These are phyloP conservation scores for Arthrocladium fulminans DNA, from an alignment of 2,329 filamentous ascomycete species.

Conservation along the genomic window DNA sequence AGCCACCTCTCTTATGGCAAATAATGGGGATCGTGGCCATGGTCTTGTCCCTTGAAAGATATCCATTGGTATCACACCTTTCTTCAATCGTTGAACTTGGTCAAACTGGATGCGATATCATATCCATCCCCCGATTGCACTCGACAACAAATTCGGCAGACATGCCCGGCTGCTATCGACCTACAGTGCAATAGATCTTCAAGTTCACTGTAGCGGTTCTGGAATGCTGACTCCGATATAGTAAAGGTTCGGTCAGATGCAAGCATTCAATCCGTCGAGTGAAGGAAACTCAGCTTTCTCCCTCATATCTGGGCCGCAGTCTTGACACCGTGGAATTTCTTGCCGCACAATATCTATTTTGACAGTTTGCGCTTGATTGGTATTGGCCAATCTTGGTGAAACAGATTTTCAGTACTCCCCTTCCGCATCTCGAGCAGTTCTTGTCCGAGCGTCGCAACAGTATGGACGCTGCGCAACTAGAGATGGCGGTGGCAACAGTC, in stretches of 20 bases:
- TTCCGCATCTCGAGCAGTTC: neutral
- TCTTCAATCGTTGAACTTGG: neutral
- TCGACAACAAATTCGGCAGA: too few species aligned
- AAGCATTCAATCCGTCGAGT: neutral
- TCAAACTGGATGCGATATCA: neutral
- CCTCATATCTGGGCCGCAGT: neutral
- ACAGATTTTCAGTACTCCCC: too few species aligned
- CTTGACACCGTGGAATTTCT: neutral
- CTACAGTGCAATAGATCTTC: neutral
- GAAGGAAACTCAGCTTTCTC: conserved; percentile 3
- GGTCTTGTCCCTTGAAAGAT: neutral
- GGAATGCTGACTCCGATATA: neutral
- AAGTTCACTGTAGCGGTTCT: neutral
- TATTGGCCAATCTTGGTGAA: too few species aligned
- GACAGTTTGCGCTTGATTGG: too few species aligned
- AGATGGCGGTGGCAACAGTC: neutral
- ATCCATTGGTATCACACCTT: neutral
- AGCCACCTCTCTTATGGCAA: neutral
- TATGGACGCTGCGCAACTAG: neutral
- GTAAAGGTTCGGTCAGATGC: neutral
- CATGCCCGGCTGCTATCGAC: too few species aligned
- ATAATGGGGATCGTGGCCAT: neutral
- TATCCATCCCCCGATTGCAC: neutral
- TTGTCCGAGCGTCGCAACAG: neutral
- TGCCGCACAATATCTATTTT: neutral